phyloP scores from a whole-genome alignment of 2,329 filamentous ascomycete genomes.

The Stemphylium vesicarium region DNA sequence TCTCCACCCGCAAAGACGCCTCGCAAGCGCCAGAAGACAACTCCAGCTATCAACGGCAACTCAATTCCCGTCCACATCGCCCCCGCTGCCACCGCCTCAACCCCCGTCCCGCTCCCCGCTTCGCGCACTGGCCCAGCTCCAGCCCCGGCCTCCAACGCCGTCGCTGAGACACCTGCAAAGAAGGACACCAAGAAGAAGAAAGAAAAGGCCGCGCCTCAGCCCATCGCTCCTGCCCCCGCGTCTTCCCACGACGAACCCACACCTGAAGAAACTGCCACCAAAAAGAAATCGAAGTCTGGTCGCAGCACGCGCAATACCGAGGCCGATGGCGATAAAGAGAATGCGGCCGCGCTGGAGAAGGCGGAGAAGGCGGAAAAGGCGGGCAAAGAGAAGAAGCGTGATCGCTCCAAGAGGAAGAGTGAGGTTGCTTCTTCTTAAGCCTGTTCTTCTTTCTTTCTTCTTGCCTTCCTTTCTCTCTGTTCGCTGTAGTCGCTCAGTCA shows the following conservation, averaged over 20 bases:
- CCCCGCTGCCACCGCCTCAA: slow-evolving; percentile 22
- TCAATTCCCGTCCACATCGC: slow-evolving; percentile 21
- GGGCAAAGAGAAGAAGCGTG: slow-evolving; percentile 41
- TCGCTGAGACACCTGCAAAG: slow-evolving; percentile 33
- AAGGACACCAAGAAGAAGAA: slow-evolving; percentile 47
- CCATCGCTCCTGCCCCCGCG: slow-evolving; percentile 36
- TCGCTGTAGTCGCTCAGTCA: too few relatives aligned
- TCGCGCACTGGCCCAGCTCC: slow-evolving; percentile 19
- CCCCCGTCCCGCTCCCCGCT: slow-evolving; percentile 37
- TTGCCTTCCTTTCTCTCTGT: not conserved
- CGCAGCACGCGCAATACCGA: slow-evolving; percentile 44
- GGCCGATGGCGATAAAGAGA: slow-evolving; percentile 36
- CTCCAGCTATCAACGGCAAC: slow-evolving; percentile 33
- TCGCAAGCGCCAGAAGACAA: slow-evolving; percentile 50
- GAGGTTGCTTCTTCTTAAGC: slow-evolving; percentile 34
- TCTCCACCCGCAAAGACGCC: slow-evolving; percentile 46
- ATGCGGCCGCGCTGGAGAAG: slow-evolving; percentile 29
- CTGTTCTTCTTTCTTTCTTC: not conserved
- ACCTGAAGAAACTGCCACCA: slow-evolving; percentile 36
- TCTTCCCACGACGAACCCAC: slow-evolving; percentile 30
- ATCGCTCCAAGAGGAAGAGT: slow-evolving; percentile 44
- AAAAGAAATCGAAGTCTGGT: slow-evolving; percentile 46
- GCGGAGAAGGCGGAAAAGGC: slow-evolving; percentile 11
- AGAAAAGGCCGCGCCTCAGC: slow-evolving; percentile 32
- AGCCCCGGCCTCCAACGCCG: slow-evolving; percentile 16